Conservation (phyloP, 2,329 filamentous ascomycete genomes). For the Ophiostoma australiae region DNA sequence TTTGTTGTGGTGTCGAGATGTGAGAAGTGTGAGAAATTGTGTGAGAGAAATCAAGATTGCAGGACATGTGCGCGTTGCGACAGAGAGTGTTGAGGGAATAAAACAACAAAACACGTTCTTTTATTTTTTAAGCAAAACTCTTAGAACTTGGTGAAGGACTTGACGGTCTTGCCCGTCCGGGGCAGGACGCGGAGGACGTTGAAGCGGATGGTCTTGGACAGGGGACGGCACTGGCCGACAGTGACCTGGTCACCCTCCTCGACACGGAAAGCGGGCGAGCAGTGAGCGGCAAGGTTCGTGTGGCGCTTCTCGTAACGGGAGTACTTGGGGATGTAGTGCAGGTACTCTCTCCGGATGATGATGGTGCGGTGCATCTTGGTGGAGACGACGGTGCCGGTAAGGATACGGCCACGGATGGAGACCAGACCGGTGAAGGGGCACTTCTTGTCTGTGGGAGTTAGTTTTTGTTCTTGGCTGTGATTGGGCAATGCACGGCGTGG, state of each 20-base stretch:
- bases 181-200: slow-evolving; percentile 98
- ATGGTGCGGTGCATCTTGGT: slow-evolving; percentile 99
- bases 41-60: slow-evolving; percentile 4
- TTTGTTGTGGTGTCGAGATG: neutral
- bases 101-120: slow-evolving; percentile 20
- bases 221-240: slow-evolving; percentile 97
- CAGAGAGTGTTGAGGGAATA: slow-evolving; percentile 8
- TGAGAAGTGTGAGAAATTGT: neutral
- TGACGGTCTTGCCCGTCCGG: slow-evolving; percentile 94
- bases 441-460: slow-evolving; percentile 80
- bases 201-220: slow-evolving; percentile 99
- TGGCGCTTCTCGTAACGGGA: slow-evolving; percentile 99
- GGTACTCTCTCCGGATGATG: slow-evolving; percentile 99
- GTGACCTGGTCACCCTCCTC: slow-evolving; percentile 99
- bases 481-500: neutral
- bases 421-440: slow-evolving; percentile 99
- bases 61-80: slow-evolving; percentile 9
- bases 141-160: slow-evolving; percentile 99
- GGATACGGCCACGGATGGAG: slow-evolving; percentile 99
- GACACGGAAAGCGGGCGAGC: slow-evolving; percentile 99
- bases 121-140: slow-evolving; percentile 23
- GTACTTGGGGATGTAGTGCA: slow-evolving; percentile 99
- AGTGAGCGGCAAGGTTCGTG: slow-evolving; percentile 99
- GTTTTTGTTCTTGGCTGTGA: neutral
- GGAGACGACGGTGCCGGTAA: slow-evolving; percentile 97